A percentile compares a stretch with the other conserved stretches of the same genome.
phyloP scores from a whole-genome alignment of 768 basidiomycete genomes.

The Lactarius quietus region DNA sequence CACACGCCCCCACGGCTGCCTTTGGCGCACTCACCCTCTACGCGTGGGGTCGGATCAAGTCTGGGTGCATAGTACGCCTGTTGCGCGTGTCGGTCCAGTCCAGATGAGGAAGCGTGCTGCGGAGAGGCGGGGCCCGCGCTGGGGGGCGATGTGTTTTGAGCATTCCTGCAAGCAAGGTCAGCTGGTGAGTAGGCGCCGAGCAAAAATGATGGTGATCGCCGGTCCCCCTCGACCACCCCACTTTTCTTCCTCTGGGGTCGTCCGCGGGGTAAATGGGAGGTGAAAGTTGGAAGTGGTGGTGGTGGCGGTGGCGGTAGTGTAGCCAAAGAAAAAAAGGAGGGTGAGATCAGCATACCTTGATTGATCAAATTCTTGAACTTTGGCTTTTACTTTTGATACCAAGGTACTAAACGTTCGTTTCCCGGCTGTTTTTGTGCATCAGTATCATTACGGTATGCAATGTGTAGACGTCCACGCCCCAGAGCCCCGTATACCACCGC shows the following conservation, averaged over 20 bases:
- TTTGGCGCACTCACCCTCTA: neutral
- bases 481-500: neutral
- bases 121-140: neutral
- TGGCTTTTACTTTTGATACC: slow-evolving; percentile 75
- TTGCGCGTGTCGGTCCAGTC: slow-evolving; percentile 23
- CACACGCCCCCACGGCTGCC: neutral
- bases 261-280: neutral
- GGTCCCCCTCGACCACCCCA: neutral
- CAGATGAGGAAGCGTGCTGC: neutral
- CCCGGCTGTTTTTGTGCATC: slow-evolving; percentile 37
- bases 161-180: slow-evolving; percentile 8
- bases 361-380: slow-evolving; percentile 78
- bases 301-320: neutral
- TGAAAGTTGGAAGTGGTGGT: neutral
- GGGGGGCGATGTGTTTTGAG: neutral
- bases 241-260: neutral
- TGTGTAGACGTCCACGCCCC: neutral
- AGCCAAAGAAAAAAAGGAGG: neutral
- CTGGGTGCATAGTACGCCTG: slow-evolving; percentile 23
- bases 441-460: neutral
- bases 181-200: neutral
- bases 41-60: neutral
- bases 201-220: neutral
- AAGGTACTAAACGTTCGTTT: slow-evolving; percentile 74
- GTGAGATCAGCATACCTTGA: slow-evolving; percentile 33